Conservation (phyloP, 1,139 yeast species). For the Diutina neorugosa region DNA sequence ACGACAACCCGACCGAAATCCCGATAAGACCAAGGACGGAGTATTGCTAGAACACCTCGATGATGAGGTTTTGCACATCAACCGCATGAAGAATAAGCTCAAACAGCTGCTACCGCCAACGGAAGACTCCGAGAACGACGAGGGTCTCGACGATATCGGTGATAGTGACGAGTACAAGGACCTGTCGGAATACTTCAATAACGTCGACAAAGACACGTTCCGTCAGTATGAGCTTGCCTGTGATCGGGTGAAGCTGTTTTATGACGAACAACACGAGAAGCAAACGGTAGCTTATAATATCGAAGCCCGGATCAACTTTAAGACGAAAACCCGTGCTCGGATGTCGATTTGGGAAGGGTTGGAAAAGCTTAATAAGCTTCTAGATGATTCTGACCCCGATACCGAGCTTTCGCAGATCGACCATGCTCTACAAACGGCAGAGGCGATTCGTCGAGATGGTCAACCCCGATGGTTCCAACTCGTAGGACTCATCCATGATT, state of each 20-base stretch:
- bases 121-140: background rate
- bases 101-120: background rate
- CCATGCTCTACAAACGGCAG: constrained; percentile 69
- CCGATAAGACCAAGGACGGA: constrained; percentile 6
- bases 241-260: constrained; percentile 55
- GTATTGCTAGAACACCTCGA: constrained; percentile 7
- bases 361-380: constrained; percentile 44
- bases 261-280: constrained; percentile 55
- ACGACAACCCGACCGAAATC: constrained; percentile 9
- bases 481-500: constrained; percentile 61
- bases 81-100: constrained; percentile 5
- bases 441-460: constrained; percentile 54
- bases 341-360: constrained; percentile 69
- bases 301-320: constrained; percentile 60
- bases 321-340: constrained; percentile 49
- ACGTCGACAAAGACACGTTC: constrained; percentile 32
- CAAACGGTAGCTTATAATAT: constrained; percentile 67
- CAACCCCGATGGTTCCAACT: constrained; percentile 70
- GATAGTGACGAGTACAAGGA: constrained; percentile 9
- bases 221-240: constrained; percentile 62
- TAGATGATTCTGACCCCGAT: constrained; percentile 68
- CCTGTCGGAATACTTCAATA: constrained; percentile 22
- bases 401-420: constrained; percentile 66
- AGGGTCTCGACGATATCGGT: background rate
- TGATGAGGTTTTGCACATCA: constrained; percentile 8